Conservation (phyloP, 495 filamentous ascomycete species). For the Lepraria neglecta region DNA sequence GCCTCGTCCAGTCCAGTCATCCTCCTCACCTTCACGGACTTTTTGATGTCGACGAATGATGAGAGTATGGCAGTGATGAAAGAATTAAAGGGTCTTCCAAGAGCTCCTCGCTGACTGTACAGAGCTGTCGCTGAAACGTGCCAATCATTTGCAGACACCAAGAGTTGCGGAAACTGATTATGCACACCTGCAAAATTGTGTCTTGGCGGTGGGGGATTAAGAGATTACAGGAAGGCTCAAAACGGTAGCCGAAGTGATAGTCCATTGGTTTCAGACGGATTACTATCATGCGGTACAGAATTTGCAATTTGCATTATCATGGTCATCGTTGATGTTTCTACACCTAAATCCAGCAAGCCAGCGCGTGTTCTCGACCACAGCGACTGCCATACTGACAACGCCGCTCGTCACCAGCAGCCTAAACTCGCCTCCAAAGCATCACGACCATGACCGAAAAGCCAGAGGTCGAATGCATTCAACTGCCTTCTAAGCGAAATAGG, state of each 20-base stretch:
- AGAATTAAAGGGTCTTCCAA: background rate
- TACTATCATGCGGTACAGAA: background rate
- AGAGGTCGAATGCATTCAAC: background rate
- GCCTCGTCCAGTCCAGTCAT: background rate
- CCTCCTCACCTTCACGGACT: background rate
- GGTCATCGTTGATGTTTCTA: background rate
- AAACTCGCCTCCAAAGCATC: background rate
- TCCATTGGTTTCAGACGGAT: background rate
- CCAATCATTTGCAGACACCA: slow-evolving; percentile 4
- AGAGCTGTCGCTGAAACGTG: background rate
- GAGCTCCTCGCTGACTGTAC: background rate
- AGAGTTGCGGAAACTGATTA: slow-evolving; percentile 9
- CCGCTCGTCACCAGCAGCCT: background rate
- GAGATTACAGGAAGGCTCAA: slow-evolving; percentile 6
- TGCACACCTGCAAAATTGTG: slow-evolving; percentile 5
- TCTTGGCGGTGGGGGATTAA: slow-evolving; percentile 8
- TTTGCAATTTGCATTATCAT: background rate
- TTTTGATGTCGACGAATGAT: background rate
- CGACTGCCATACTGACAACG: background rate
- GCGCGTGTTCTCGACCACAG: background rate
- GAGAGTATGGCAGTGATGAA: background rate
- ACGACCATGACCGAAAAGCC: background rate
- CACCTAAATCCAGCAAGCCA: background rate
- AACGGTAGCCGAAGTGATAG: slow-evolving; percentile 1
- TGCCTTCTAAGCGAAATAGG: background rate